Evolutionary conservation across 2,329 filamentous ascomycete species (phyloP), one percentile per base, ranked within the genome.

Genomic region (Fusarium longipes): DNA sequence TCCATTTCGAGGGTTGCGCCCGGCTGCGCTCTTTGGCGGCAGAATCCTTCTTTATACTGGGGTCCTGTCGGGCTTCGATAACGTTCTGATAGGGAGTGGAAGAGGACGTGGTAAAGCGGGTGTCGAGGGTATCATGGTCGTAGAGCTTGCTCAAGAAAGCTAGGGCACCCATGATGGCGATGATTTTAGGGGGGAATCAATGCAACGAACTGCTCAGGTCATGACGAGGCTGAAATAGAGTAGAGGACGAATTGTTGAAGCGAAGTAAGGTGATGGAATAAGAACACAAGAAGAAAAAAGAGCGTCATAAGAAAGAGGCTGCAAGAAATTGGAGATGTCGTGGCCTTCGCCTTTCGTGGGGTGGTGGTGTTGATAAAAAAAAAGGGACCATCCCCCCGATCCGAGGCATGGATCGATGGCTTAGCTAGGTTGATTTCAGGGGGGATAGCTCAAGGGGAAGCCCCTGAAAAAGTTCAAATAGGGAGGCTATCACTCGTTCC

Each of bases 1-100:
- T 87, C 95, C 95, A 99, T 89, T 87, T 91, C 40, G 94, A 86
- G 33, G 88, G 87, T 63, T 86, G 83, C 55, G 78, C 84, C 74
- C 77, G 76, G 39, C 74, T 76, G 63, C 77, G 78, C 44, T 75
- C 81, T 77, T 82, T 82, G 53, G 72, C 54, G 15, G 70, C 52
- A 38, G 74, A 57, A 54, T 76, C 69, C 59, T 67, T 72, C 54
- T 76, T 76, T 71, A 72, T 54, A 57, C 78, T 73, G 27, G 81
- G 73, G 65, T 86, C 82, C 63, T 76, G 66, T 39, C 84, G 82
- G 63, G 83, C 78, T 72, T 89, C 85, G 61, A 86, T 78, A 57
- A 86, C 81, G 36, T 83, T 79, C 73, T 85, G 84, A 77, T 91
- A 89, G 33, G 93, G 87, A 22, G 88, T 88, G 25, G 84, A 87